Evolutionary conservation across 441 rosid genomes (phyloP), one percentile per base, ranked within the genome.

Genomic region (Populus hybrid): DNA sequence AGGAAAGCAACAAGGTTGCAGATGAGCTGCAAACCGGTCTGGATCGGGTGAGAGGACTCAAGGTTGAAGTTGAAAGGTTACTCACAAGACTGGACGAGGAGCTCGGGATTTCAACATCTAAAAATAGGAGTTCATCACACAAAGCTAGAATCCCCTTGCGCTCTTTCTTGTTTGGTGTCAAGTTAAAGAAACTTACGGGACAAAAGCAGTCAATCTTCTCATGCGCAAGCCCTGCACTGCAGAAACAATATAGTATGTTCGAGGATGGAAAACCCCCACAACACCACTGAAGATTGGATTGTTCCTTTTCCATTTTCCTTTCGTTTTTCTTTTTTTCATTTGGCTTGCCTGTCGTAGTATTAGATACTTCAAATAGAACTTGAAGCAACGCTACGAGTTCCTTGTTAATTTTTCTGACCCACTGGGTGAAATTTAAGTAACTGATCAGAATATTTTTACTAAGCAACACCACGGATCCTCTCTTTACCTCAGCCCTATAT

Each of bases 91-190:
- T 96, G 50, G 97, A 93, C 7, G 89, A 79, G 46, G 87, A 94
- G 77, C 81, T 91, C 6, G 91, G 88, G 79, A 38, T 84, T 21
- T 75, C 88, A 23, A 75, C 81, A 64, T 77, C 87, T 2, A 81
- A 83, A 76, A 83, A 77, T 4, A 88, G 83, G 73, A 79, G 84
- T 78, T 35, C 85, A 50, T 74, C 84, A 10, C 75, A 72, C 35
- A 68, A 83, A 78, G 35, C 91, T 2, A 86, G 92, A 83, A 86
- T 95, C 70, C 97, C 98, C 16, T 77, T 95, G 80, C 65, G 89
- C 20, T 92, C 94, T 9, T 94, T 95, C 91, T 80, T 94, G 73
- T 95, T 93, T 32, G 99, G 99, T 75, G 93, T 86, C 23, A 95
- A 90, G 87, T 78, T 89, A 76, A 95, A 88, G 91, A 91, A 79